phyloP scores from a whole-genome alignment of 192 early-diverging fungal genomes.

The Endogone sp. region DNA sequence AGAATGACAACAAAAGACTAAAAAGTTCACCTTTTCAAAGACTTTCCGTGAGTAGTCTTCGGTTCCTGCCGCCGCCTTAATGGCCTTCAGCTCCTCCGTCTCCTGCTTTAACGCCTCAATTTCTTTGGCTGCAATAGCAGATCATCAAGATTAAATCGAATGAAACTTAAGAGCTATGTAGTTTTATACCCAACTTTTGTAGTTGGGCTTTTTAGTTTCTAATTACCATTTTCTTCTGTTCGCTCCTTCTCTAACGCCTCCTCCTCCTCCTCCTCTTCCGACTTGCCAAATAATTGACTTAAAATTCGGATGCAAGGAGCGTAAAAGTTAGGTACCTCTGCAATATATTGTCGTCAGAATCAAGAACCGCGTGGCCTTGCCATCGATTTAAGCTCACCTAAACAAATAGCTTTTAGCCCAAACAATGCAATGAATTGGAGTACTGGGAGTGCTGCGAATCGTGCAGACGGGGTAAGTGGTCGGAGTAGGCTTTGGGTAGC shows the following conservation, averaged over 20 bases:
- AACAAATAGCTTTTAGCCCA: conserved; percentile 99
- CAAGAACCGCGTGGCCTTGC: background rate
- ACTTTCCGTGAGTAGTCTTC: conserved; percentile 56
- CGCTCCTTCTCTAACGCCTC: conserved; percentile 23
- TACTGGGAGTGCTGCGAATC: conserved; percentile 91
- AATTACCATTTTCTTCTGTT: conserved; percentile 53
- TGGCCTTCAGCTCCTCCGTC: conserved; percentile 60
- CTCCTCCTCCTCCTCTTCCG: conserved; percentile 52
- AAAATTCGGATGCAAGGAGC: background rate
- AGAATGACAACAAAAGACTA: background rate
- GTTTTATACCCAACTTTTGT: background rate
- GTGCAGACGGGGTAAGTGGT: conserved; percentile 96
- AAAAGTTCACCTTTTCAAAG: conserved; percentile 53
- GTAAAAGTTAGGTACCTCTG: conserved; percentile 9
- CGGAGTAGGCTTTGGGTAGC: conserved; percentile 78
- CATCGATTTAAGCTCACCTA: conserved; percentile 35
- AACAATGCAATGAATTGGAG: conserved; percentile 97
- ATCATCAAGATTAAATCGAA: background rate
- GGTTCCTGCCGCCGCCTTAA: conserved; percentile 59
- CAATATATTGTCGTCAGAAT: background rate
- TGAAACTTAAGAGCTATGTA: background rate
- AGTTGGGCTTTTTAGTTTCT: background rate
- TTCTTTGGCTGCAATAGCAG: conserved; percentile 57
- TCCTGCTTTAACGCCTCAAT: conserved; percentile 70
- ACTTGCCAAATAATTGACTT: conserved; percentile 75